Evolutionary conservation across 495 filamentous ascomycete species (phyloP), one percentile per base, ranked within the genome.

Genomic region (Aspergillus nidulans): DNA sequence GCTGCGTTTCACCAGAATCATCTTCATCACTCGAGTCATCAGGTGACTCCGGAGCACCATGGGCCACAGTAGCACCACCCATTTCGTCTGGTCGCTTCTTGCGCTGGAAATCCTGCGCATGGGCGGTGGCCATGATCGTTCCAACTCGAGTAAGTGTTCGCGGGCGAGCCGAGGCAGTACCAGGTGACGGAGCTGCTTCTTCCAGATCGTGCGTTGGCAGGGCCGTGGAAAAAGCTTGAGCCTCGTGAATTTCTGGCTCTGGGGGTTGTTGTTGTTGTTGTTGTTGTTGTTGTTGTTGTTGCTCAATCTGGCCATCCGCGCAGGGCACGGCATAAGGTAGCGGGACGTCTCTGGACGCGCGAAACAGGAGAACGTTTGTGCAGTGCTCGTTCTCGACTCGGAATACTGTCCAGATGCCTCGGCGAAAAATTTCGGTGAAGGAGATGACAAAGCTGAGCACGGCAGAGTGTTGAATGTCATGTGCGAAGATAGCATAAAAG

Each of bases 321-420:
- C 66, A 53, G 30, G 76, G 67, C n/a, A 91, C 55, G 1, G 81
- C 69, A 63, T 95, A 96, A 0, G 91, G 91, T 1, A 96, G 75
- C 0, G 89, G 88, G 1, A 91, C 76, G 62, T 96, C 90, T 16
- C 91, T 75, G 3, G 81, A 85, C 5, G 91, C 91, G 34, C 91
- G 87, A 77, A 92, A 91, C 55, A 87, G 81, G 26, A 84, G 81
- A 18, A 96, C 90, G 61, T 95, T 95, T 7, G 82, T 83, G 70
- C 89, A 94, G 67, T 97, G 92, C 58, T 98, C 94, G 64, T 98
- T 98, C 69, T 98, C 94, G 36, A 98, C 91, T 24, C 94, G 89
- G 63, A 97, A 90, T 9, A 97, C 72, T 1, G 85, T 82, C 94
- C 94, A 98, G 48, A 96, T 79, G 40, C 91, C 91, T 59, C 94